phyloP scores from a whole-genome alignment of 805 yeast species.

The Metschnikowia aberdeeniae region DNA sequence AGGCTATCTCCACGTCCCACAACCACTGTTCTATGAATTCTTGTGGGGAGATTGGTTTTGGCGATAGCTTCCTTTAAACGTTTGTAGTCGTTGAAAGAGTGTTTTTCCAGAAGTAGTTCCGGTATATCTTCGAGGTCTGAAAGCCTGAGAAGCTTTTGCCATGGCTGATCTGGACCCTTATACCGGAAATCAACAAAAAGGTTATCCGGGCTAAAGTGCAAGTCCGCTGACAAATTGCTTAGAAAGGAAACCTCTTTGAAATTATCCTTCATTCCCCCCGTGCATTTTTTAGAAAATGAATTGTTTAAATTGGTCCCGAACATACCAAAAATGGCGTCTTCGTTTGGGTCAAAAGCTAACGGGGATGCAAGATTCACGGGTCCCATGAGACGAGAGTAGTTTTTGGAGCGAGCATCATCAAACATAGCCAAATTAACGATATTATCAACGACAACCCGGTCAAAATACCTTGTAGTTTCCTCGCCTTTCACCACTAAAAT shows the following conservation, averaged over 20 bases:
- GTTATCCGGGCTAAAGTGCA: slow-evolving; percentile 20
- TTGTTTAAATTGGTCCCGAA: slow-evolving; percentile 14
- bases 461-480: slow-evolving; percentile 16
- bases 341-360: slow-evolving; percentile 16
- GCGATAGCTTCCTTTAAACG: slow-evolving; percentile 18
- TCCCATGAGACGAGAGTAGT: slow-evolving; percentile 18
- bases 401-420: slow-evolving; percentile 12
- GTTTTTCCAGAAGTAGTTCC: slow-evolving; percentile 9
- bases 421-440: slow-evolving; percentile 20
- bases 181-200: slow-evolving; percentile 21
- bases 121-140: slow-evolving; percentile 13
- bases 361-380: slow-evolving; percentile 13
- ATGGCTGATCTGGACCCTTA: slow-evolving; percentile 23
- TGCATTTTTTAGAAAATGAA: slow-evolving; percentile 8
- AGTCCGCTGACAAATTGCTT: slow-evolving; percentile 1
- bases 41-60: slow-evolving; percentile 49
- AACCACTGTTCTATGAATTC: slow-evolving; percentile 29
- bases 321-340: slow-evolving; percentile 16
- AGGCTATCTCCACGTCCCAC: slow-evolving; percentile 31
- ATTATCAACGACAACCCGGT: slow-evolving; percentile 20
- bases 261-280: neutral
- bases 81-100: slow-evolving; percentile 19
- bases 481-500: slow-evolving; percentile 11
- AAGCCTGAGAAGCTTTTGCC: slow-evolving; percentile 22
- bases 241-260: neutral